Percentiles rank a stretch among this genome's conserved stretches.
Evolutionary conservation across 179 eudicot genomes (phyloP).

Genomic region (Carnegiea gigantea): DNA sequence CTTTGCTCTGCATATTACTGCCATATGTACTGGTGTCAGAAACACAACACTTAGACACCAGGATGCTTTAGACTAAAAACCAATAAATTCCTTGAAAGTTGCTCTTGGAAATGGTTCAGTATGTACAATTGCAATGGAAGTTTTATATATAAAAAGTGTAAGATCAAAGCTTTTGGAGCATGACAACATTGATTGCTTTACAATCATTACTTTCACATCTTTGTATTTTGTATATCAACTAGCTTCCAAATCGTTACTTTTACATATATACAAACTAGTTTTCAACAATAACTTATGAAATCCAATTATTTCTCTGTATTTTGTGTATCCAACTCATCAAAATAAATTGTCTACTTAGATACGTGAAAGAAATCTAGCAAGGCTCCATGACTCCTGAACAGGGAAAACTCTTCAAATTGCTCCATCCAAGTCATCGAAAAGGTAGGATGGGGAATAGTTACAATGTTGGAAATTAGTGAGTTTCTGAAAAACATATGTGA

Average conservation of each 20-base stretch:
- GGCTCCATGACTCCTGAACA: not conserved
- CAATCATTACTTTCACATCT: not conserved
- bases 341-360: too few species aligned
- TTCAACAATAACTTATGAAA: not conserved
- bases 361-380: not conserved
- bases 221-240: too few species aligned
- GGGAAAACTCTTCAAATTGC: not conserved
- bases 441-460: not conserved
- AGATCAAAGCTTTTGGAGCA: not conserved
- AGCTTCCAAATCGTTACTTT: not conserved
- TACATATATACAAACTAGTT: not conserved
- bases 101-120: not conserved
- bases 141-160: too few species aligned
- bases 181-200: not conserved
- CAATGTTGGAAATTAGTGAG: not conserved
- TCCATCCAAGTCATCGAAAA: not conserved
- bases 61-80: not conserved
- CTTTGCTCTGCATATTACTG: not conserved
- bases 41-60: not conserved
- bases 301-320: not conserved
- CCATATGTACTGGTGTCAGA: not conserved
- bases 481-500: not conserved
- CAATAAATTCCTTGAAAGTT: not conserved
- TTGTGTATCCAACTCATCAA: not conserved
- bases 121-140: not conserved